Base-by-base conservation (phyloP, 192 early-diverging fungal species). In the Coemansia biformis region DNA sequence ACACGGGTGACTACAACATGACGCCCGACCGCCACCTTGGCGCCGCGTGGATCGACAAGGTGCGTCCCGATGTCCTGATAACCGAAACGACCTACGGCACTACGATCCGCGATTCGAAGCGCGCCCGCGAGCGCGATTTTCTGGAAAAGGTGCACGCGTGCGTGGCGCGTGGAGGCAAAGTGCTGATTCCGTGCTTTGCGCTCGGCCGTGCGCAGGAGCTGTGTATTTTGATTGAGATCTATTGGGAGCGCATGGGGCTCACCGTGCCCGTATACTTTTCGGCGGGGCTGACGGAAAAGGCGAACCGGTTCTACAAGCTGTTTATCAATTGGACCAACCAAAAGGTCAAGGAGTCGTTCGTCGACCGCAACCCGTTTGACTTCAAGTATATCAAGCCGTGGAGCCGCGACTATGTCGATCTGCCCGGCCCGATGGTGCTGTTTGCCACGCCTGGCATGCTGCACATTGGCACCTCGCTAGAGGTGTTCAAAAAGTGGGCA, bases 261-360 rank as follows among this genome's bases (percentile, higher is more conserved):
- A 85, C 81, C 16, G 81, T 87, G 1, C 93, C 93, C n/a, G 84
- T 99, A 17, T 97, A 95, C 59, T 97, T 92, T 54, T 92, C 92
- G 8, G 88, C 91, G 11, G 96, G 96, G 24, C 63, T 99, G 49
- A 96, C 96, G 0, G 89, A 90, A 43, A 81, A 84, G 48, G 93
- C 96, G 4, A 97, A 91, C 65, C 83, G 92, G 24, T 96, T 89
- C 67, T 99, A 97, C 79, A 94, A 92, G 67, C 75, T 95, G 15
- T 99, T 92, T 56, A 92, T 99, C 57, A 86, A 85, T 52, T 99
- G 96, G 96, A 97, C 93, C 16, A 96, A 96, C 68, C 88, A 97
- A 75, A 95, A 95, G 59, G 89, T 99, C 63, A 94, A 92, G 63
- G 77, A 78, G 19, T 88, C 86, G 4, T 95, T 96, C 81, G 89